These are phyloP conservation scores for Thymus mandschuricus DNA, from an alignment of 257 asterid species.

Conservation along the genomic window DNA sequence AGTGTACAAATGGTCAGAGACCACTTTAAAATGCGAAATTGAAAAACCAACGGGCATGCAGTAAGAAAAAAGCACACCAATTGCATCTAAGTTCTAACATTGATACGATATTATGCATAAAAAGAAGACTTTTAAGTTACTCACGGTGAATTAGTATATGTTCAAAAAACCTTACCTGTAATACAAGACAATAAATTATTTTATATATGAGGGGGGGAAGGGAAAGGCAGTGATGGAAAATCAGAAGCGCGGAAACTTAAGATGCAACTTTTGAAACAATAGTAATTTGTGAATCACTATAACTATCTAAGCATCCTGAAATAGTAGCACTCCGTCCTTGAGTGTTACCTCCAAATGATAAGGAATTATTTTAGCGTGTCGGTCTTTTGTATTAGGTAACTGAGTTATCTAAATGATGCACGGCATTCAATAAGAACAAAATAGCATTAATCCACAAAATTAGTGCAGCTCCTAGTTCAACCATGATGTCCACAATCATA, in stretches of 20 bases:
- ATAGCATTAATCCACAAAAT: constrained; percentile 14
- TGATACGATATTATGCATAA: neutral
- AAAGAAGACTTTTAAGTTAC: neutral
- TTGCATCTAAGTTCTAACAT: neutral
- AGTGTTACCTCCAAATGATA: neutral
- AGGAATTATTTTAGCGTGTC: neutral
- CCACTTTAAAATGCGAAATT: constrained; percentile 1
- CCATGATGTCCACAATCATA: neutral
- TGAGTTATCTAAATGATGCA: constrained; percentile 1
- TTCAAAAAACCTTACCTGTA: neutral
- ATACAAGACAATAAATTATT: constrained; percentile 3
- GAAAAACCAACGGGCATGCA: neutral
- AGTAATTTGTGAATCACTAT: neutral
- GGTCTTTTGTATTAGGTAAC: neutral
- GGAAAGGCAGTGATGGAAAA: constrained; percentile 7
- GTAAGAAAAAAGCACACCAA: constrained; percentile 3
- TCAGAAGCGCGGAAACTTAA: constrained; percentile 9
- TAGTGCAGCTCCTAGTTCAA: constrained; percentile 20
- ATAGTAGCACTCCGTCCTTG: constrained; percentile 13
- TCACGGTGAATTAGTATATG: constrained; percentile 4
- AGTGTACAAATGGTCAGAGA: neutral
- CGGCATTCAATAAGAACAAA: neutral
- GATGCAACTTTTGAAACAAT: constrained; percentile 3
- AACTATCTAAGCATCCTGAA: constrained; percentile 21
- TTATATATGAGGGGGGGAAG: neutral